These are phyloP conservation scores for Paramecium primaurelia DNA, from an alignment of 73 alveolate species.

Conservation along the genomic window DNA sequence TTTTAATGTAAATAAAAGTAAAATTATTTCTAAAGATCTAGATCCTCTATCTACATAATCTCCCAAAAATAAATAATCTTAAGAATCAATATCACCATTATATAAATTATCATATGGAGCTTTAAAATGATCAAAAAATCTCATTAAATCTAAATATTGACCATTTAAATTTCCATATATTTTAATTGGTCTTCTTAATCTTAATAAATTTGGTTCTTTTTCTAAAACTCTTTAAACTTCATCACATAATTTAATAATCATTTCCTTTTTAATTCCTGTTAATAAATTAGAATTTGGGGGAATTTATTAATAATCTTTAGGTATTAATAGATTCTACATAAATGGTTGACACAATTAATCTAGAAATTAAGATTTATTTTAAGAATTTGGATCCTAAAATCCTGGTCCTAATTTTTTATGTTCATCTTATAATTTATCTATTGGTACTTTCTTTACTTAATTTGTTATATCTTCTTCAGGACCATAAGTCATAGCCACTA, in stretches of 20 bases:
- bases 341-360: neutral
- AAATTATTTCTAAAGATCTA: slow-evolving; percentile 74
- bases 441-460: slow-evolving; percentile 77
- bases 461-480: slow-evolving; percentile 68
- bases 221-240: slow-evolving; percentile 52
- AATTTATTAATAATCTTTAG: slow-evolving; percentile 8
- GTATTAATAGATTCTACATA: neutral
- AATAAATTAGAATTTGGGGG: slow-evolving; percentile 38
- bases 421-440: slow-evolving; percentile 86
- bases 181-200: slow-evolving; percentile 55
- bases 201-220: neutral
- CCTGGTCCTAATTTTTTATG: slow-evolving; percentile 72
- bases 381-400: slow-evolving; percentile 67
- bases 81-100: slow-evolving; percentile 58
- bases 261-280: slow-evolving; percentile 48
- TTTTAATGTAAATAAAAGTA: slow-evolving; percentile 65
- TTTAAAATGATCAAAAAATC: slow-evolving; percentile 87
- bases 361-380: neutral
- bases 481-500: slow-evolving; percentile 69
- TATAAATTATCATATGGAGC: slow-evolving; percentile 55
- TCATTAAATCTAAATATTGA: slow-evolving; percentile 96
- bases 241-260: slow-evolving; percentile 51
- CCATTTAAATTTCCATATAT: slow-evolving; percentile 99
- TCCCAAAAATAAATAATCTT: slow-evolving; percentile 79
- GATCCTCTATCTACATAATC: slow-evolving; percentile 87